Conservation (phyloP, 2,329 filamentous ascomycete species). For the Sclerotinia trifoliorum region DNA sequence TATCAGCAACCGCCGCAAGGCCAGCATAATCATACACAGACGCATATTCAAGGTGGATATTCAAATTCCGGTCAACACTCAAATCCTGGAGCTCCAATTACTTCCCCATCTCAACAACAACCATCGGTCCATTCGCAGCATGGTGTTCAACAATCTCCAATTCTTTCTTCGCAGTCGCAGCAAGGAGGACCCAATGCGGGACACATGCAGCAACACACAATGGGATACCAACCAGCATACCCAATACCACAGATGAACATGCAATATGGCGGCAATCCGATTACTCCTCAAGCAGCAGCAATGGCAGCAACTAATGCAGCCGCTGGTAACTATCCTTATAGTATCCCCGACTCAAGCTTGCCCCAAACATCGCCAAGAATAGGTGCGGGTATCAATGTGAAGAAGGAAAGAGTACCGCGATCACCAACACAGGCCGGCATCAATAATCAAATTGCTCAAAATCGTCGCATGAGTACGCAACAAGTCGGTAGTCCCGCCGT, state of each 20-base stretch:
- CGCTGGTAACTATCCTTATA: conserved; percentile 73
- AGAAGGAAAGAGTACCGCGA: conserved; percentile 72
- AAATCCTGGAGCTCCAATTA: conserved; percentile 54
- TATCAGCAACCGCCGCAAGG: conserved; percentile 60
- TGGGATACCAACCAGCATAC: conserved; percentile 79
- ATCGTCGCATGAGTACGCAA: conserved; percentile 66
- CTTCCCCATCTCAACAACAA: conserved; percentile 69
- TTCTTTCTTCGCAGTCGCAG: conserved; percentile 75
- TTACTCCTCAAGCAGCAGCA: conserved; percentile 72
- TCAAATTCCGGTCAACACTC: conserved; percentile 57
- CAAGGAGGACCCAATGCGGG: conserved; percentile 62
- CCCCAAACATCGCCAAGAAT: conserved; percentile 75
- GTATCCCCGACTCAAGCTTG: conserved; percentile 67
- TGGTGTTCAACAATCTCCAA: conserved; percentile 68
- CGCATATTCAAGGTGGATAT: conserved; percentile 60
- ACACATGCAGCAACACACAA: conserved; percentile 62
- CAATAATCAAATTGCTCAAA: conserved; percentile 57
- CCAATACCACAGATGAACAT: conserved; percentile 67
- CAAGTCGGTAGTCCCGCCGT: conserved; percentile 70
- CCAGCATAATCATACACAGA: conserved; percentile 61
- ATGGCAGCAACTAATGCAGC: conserved; percentile 91
- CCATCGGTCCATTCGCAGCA: conserved; percentile 61
- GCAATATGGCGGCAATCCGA: conserved; percentile 79
- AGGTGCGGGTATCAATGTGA: conserved; percentile 57
- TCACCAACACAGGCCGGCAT: conserved; percentile 69